phyloP scores from a whole-genome alignment of 768 basidiomycete genomes.

The Kondoa malvinella region DNA sequence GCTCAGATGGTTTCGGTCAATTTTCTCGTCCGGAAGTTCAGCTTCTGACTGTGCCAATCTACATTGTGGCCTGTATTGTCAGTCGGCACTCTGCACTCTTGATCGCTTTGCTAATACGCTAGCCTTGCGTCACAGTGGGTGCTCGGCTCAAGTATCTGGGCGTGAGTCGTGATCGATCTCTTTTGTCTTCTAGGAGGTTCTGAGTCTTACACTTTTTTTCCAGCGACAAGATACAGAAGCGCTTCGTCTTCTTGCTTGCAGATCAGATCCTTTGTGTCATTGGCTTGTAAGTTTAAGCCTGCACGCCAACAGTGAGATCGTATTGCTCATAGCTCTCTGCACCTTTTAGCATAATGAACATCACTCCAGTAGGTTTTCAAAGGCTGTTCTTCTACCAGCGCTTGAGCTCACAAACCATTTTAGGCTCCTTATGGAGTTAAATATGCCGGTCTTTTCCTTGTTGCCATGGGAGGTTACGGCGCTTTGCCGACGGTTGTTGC shows the following conservation, averaged over 20 bases:
- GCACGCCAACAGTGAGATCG: not conserved
- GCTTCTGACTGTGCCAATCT: constrained; percentile 25
- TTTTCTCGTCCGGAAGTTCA: constrained; percentile 23
- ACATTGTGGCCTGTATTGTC: constrained; percentile 20
- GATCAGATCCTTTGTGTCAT: constrained; percentile 12
- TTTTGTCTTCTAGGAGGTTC: too few relatives aligned
- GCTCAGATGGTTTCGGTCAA: constrained; percentile 17
- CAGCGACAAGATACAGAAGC: constrained; percentile 19
- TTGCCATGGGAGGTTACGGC: constrained; percentile 22
- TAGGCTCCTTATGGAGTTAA: constrained; percentile 24
- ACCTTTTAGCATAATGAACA: constrained; percentile 25
- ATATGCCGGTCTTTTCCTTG: constrained; percentile 22
- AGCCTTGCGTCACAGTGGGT: constrained; percentile 14
- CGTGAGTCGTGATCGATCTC: too few relatives aligned
- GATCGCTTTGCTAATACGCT: too few relatives aligned
- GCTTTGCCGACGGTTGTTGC: constrained; percentile 21
- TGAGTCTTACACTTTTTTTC: too few relatives aligned
- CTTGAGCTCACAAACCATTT: too few relatives aligned
- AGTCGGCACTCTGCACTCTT: too few relatives aligned
- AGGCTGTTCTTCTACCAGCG: constrained; percentile 1
- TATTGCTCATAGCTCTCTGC: not conserved
- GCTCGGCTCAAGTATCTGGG: constrained; percentile 12
- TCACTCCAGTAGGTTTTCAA: too few relatives aligned
- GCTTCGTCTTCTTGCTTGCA: constrained; percentile 23
- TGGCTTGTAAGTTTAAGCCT: constrained; percentile 18